Percentiles rank a stretch among this genome's conserved stretches.
Conservation (phyloP, 495 filamentous ascomycete genomes). For the Penicillium robsamsonii region DNA sequence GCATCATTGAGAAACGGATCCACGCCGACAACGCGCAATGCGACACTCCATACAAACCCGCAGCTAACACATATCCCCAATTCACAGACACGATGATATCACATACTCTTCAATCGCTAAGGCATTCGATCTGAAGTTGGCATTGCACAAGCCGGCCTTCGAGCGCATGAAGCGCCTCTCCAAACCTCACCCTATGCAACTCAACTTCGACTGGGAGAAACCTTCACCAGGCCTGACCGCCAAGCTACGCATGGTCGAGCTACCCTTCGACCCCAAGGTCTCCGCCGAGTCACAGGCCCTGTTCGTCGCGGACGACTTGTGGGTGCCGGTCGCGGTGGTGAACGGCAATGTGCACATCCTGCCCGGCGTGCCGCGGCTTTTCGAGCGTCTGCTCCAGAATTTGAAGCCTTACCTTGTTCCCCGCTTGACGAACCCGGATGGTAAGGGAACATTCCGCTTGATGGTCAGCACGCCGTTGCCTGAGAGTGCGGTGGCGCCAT, state of each 20-base stretch:
- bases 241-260: conserved; percentile 81
- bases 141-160: conserved; percentile 71
- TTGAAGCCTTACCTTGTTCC: conserved; percentile 68
- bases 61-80: neutral
- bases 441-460: conserved; percentile 72
- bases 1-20: neutral
- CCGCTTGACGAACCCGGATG: conserved; percentile 71
- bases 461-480: conserved; percentile 81
- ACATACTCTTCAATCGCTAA: conserved; percentile 93
- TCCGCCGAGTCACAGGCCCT: conserved; percentile 64
- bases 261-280: conserved; percentile 68
- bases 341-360: conserved; percentile 94
- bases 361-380: conserved; percentile 84
- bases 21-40: neutral
- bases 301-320: conserved; percentile 76
- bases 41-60: neutral
- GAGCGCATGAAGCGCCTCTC: conserved; percentile 80
- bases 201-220: conserved; percentile 80
- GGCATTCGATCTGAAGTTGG: conserved; percentile 74
- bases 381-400: conserved; percentile 72
- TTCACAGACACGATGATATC: conserved; percentile 85
- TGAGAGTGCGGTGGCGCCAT: conserved; percentile 81
- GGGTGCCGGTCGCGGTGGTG: conserved; percentile 85
- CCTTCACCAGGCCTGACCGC: conserved; percentile 76
- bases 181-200: conserved; percentile 65